These are phyloP conservation scores for Fereydounia khargensis DNA, from an alignment of 1,284 basidiomycete genomes.

Conservation along the genomic window DNA sequence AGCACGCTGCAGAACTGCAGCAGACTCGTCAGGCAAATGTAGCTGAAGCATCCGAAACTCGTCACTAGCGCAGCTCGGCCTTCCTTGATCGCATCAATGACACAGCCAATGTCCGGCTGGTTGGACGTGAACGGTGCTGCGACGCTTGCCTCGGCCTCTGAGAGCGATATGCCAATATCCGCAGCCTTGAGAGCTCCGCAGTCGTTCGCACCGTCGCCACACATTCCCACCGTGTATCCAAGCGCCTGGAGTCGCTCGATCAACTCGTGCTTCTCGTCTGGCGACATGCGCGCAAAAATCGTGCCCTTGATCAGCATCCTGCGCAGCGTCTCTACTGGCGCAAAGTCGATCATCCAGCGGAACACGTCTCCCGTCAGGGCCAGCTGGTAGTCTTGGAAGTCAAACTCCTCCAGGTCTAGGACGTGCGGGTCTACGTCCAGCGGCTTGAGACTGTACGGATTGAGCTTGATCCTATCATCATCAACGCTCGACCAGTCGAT, in stretches of 20 bases:
- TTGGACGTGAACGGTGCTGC: slow-evolving; percentile 96
- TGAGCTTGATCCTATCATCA: slow-evolving; percentile 78
- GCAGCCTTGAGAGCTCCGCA: slow-evolving; percentile 98
- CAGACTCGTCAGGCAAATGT: slow-evolving; percentile 66
- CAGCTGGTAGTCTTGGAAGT: slow-evolving; percentile 79
- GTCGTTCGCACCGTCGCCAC: slow-evolving; percentile 98
- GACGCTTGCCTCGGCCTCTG: slow-evolving; percentile 98
- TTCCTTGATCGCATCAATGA: slow-evolving; percentile 85
- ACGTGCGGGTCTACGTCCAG: slow-evolving; percentile 45
- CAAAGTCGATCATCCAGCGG: slow-evolving; percentile 96
- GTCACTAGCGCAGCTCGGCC: slow-evolving; percentile 93
- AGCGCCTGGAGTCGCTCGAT: slow-evolving; percentile 89
- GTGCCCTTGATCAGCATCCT: slow-evolving; percentile 91
- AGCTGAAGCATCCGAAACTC: slow-evolving; percentile 98
- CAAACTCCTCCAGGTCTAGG: slow-evolving; percentile 47
- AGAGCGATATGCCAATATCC: slow-evolving; percentile 93
- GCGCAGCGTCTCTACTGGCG: slow-evolving; percentile 70
- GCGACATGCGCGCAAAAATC: slow-evolving; percentile 97
- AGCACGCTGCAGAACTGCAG: slow-evolving; percentile 71
- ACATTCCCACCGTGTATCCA: slow-evolving; percentile 96
- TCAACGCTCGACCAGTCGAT: slow-evolving; percentile 92
- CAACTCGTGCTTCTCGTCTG: slow-evolving; percentile 98
- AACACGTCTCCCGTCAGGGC: slow-evolving; percentile 96
- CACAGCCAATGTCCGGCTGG: slow-evolving; percentile 91
- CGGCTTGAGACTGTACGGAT: slow-evolving; percentile 73